Evolutionary conservation across 129 eudicot species (phyloP), one percentile per base, ranked within the genome.

Genomic region (Flaveria trinervia): DNA sequence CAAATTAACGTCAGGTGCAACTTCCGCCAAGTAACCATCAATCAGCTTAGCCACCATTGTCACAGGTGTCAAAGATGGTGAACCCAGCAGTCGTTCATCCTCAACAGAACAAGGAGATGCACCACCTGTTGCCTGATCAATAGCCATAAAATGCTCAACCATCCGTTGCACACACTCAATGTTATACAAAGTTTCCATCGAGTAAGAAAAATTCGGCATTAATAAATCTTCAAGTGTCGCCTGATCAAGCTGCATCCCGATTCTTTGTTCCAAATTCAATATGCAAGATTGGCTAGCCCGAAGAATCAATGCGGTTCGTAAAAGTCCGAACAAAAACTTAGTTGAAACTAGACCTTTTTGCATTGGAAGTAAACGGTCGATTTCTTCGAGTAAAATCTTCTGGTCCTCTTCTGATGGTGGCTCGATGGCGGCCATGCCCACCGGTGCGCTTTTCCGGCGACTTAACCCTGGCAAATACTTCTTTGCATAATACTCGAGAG

Each of bases 11-110:
- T 94, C 98, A 1, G 98, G 92, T 50, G 98, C 98, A 64, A 94
- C 96, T 81, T 94, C 97, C 0, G 98, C 98, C 52, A 94, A 85
- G 83, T 91, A 94, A 3, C 98, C 97, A 55, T 94, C 98, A 50
- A 94, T 82, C 12, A 94, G 85, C 85, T 91, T 94, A 43, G 97
- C 97, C 39, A 94, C 97, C 92, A 86, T 94, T 25, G 98, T 91
- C 70, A 94, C 77, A 7, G 98, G 96, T 69, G 98, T 94, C 78
- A 94, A 77, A 33, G 97, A 91, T 2, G 93, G 96, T 41, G 98
- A 91, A 11, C 97, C 98, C 83, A 91, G 85, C 65, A 87, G 68
- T 64, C 83, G 96, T 39, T 80, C 98, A 72, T 91, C 96, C 72
- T 89, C 91, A 5, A 80, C 66, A 5, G 96, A 91, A 73, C 96